A percentile compares a stretch with the other conserved stretches of the same genome.
These are phyloP conservation scores for Leccinum boreale DNA, from an alignment of 768 basidiomycete species.

Conservation along the genomic window DNA sequence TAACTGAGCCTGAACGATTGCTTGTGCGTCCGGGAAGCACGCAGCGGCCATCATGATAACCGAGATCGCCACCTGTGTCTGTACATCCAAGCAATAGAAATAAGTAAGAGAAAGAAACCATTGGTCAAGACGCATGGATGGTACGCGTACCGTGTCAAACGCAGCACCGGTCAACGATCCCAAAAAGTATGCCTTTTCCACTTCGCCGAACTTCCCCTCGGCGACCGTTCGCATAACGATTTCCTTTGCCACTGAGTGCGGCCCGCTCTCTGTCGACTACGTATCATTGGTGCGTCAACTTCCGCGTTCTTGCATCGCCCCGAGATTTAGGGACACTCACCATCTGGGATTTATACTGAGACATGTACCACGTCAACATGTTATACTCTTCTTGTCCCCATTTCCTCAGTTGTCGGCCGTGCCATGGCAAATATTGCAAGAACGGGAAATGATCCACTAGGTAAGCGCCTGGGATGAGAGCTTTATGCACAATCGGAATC, in stretches of 20 bases:
- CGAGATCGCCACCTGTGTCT: conserved; percentile 28
- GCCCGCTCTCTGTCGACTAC: conserved; percentile 10
- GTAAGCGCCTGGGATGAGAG: conserved; percentile 32
- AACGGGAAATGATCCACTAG: conserved; percentile 36
- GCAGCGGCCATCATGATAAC: conserved; percentile 38
- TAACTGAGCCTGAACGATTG: conserved; percentile 35
- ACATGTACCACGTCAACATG: conserved; percentile 47
- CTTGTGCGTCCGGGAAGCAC: conserved; percentile 32
- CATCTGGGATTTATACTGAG: conserved; percentile 38
- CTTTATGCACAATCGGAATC: conserved; percentile 28
- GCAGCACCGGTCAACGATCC: conserved; percentile 65
- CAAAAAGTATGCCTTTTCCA: conserved; percentile 55
- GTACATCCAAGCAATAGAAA: neutral
- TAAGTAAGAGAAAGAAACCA: neutral
- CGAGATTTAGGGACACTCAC: neutral
- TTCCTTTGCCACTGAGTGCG: conserved; percentile 48
- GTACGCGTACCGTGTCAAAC: conserved; percentile 44
- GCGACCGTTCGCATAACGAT: conserved; percentile 44
- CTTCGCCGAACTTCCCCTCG: conserved; percentile 46
- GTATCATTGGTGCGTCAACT: neutral
- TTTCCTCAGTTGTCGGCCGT: conserved; percentile 49
- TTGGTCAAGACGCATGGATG: neutral
- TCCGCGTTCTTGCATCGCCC: neutral
- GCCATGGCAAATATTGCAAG: conserved; percentile 54
- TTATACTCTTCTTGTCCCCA: conserved; percentile 53